Conservation (phyloP, 2,329 filamentous ascomycete species). For the Stachybotrys chlorohalonatus region DNA sequence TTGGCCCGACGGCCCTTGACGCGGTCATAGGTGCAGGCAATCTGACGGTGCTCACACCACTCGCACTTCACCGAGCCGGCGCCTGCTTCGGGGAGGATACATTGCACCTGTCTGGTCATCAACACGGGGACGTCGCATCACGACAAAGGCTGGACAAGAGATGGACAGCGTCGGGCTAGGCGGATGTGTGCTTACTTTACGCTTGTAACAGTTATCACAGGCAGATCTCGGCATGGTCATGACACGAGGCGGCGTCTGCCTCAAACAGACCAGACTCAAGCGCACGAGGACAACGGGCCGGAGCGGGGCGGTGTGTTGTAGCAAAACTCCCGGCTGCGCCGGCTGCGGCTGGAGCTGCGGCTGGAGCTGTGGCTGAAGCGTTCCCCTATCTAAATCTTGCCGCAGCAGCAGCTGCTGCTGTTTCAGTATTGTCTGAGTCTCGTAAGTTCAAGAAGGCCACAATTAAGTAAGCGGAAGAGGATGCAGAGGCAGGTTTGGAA, state of each 20-base stretch:
- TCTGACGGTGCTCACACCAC: conserved; percentile 13
- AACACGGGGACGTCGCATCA: background rate
- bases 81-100: background rate
- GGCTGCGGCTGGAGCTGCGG: too few species aligned
- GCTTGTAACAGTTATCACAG: background rate
- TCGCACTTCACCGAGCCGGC: conserved; percentile 6
- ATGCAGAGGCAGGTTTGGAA: background rate
- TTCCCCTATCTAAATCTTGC: too few species aligned
- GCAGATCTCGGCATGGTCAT: background rate
- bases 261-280: too few species aligned
- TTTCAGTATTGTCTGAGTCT: too few species aligned
- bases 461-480: background rate
- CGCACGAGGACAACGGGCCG: too few species aligned
- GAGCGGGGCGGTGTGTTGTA: too few species aligned
- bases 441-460: background rate
- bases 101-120: background rate
- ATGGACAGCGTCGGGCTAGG: background rate
- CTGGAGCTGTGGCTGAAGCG: too few species aligned
- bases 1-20: conserved; percentile 12
- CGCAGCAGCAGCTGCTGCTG: too few species aligned
- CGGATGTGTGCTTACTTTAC: background rate
- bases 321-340: too few species aligned
- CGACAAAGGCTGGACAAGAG: background rate
- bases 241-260: too few species aligned
- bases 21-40: conserved; percentile 14